phyloP scores from a whole-genome alignment of 169 alveolate species.

The Babesia microti region DNA sequence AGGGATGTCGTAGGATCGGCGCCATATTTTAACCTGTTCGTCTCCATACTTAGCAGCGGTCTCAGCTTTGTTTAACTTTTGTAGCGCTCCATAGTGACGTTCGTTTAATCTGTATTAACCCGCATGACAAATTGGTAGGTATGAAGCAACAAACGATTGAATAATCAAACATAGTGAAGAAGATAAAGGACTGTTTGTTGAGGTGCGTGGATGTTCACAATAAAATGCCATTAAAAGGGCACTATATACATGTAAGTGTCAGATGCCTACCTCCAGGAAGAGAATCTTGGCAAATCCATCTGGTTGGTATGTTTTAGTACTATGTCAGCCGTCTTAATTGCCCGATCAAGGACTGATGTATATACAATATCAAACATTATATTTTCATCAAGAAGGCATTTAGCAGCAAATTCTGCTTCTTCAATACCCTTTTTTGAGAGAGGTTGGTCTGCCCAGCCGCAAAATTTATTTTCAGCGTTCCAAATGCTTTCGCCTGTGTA shows the following conservation, averaged over 20 bases:
- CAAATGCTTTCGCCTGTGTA: slow-evolving; percentile 85
- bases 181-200: neutral
- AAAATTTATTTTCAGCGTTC: slow-evolving; percentile 91
- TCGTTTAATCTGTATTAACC: slow-evolving; percentile 80
- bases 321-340: slow-evolving; percentile 79
- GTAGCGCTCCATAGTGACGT: slow-evolving; percentile 95
- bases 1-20: slow-evolving; percentile 92
- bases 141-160: too few species aligned
- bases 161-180: too few species aligned
- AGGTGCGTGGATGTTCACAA: slow-evolving; percentile 3
- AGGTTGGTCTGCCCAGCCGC: slow-evolving; percentile 97
- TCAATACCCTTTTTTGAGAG: slow-evolving; percentile 82
- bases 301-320: slow-evolving; percentile 78
- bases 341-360: slow-evolving; percentile 93
- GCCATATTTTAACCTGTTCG: slow-evolving; percentile 88
- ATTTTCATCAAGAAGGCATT: slow-evolving; percentile 70
- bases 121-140: too few species aligned
- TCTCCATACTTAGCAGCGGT: slow-evolving; percentile 92
- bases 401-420: slow-evolving; percentile 90
- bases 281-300: slow-evolving; percentile 78
- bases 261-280: slow-evolving; percentile 66
- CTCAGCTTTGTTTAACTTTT: slow-evolving; percentile 93
- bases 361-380: slow-evolving; percentile 80
- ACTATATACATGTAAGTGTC: too few species aligned
- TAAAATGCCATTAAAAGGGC: too few species aligned